Conservation (phyloP, 805 yeast species). For the Lipomyces orientalis region DNA sequence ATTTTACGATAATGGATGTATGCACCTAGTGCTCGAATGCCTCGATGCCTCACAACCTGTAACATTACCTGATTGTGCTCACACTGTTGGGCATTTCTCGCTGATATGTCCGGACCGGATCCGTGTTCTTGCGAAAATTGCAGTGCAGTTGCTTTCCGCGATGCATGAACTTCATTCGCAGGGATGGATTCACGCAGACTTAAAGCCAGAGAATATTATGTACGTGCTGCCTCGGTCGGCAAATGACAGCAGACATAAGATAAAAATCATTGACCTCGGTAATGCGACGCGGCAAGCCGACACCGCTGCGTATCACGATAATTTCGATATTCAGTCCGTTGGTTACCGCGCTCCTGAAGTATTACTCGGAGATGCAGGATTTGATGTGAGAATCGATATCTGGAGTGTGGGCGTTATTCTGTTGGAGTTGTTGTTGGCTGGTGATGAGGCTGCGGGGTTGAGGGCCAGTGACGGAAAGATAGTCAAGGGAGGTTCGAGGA, state of each 20-base stretch:
- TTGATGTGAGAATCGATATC: slow-evolving; percentile 38
- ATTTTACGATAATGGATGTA: slow-evolving; percentile 10
- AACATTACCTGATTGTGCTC: slow-evolving; percentile 29
- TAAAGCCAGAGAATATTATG: slow-evolving; percentile 41
- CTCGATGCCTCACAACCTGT: slow-evolving; percentile 22
- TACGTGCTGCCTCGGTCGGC: not conserved
- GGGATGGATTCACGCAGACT: slow-evolving; percentile 40
- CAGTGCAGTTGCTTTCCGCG: slow-evolving; percentile 37
- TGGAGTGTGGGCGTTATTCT: slow-evolving; percentile 41
- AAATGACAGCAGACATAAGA: slow-evolving; percentile 2
- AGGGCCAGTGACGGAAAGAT: slow-evolving; percentile 13
- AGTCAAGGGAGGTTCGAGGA: slow-evolving; percentile 17
- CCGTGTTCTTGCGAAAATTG: slow-evolving; percentile 37
- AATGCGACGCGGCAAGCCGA: slow-evolving; percentile 31
- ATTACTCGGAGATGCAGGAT: slow-evolving; percentile 37
- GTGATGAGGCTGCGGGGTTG: not conserved
- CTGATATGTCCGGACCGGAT: slow-evolving; percentile 28
- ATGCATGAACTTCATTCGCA: slow-evolving; percentile 34
- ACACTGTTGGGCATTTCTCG: slow-evolving; percentile 20
- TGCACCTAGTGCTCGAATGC: slow-evolving; percentile 29
- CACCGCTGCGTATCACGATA: slow-evolving; percentile 33
- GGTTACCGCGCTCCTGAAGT: slow-evolving; percentile 43
- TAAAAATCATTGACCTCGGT: slow-evolving; percentile 40
- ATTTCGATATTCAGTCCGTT: slow-evolving; percentile 38
- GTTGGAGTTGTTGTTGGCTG: slow-evolving; percentile 35